These are phyloP conservation scores for Asterochloris erici DNA, from an alignment of 139 green algal species.

Conservation along the genomic window DNA sequence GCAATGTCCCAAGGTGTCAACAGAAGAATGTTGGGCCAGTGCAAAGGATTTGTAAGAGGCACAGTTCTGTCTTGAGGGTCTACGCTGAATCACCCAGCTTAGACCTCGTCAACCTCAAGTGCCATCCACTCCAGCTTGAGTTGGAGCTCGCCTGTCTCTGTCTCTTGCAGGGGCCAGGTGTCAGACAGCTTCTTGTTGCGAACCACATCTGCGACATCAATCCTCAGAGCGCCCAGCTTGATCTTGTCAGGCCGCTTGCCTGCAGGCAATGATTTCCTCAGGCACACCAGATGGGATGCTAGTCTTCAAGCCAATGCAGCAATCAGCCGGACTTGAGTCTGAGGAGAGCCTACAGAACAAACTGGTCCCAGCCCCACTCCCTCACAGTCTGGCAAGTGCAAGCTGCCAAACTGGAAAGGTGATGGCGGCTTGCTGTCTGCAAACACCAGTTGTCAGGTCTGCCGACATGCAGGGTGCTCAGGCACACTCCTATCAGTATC, in stretches of 20 bases:
- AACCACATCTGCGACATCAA: conserved; percentile 56
- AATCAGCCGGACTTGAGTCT: background rate
- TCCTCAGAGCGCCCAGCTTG: conserved; percentile 45
- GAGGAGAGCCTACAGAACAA: background rate
- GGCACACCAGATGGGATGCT: background rate
- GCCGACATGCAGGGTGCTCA: too few relatives aligned
- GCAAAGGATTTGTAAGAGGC: too few relatives aligned
- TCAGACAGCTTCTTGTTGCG: conserved; percentile 58
- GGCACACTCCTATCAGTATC: too few relatives aligned
- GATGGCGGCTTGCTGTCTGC: too few relatives aligned
- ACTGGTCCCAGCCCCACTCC: background rate
- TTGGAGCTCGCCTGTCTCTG: conserved; percentile 30
- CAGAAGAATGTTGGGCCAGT: too few relatives aligned
- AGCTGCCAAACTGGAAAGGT: too few relatives aligned
- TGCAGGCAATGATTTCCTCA: conserved; percentile 6
- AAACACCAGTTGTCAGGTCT: too few relatives aligned
- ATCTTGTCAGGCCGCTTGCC: conserved; percentile 15
- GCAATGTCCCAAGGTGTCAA: too few relatives aligned
- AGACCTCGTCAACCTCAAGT: conserved; percentile 3
- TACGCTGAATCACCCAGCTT: background rate
- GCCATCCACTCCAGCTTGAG: conserved; percentile 22
- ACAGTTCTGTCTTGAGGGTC: too few relatives aligned
- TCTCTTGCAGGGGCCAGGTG: conserved; percentile 46
- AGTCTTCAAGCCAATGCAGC: background rate
- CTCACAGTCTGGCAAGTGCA: too few relatives aligned